These are phyloP conservation scores for Phyllosticta paracitricarpa DNA, from an alignment of 2,329 filamentous ascomycete genomes.

Conservation along the genomic window DNA sequence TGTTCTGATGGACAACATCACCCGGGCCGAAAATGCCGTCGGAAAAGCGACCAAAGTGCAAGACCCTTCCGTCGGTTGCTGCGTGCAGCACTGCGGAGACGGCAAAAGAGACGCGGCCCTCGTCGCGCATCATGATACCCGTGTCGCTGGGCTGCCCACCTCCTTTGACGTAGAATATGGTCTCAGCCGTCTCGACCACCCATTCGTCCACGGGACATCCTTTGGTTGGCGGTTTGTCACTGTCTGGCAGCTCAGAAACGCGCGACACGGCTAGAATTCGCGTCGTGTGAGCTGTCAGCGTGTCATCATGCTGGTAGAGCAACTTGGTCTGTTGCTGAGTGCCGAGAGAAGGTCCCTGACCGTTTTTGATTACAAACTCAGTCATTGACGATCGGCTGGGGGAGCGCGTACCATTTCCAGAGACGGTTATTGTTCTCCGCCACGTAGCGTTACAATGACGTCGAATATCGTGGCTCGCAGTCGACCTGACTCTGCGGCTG, in stretches of 20 bases:
- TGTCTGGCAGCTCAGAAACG: slow-evolving; percentile 41
- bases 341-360: neutral
- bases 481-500: neutral
- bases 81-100: slow-evolving; percentile 42
- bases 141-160: slow-evolving; percentile 63
- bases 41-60: slow-evolving; percentile 55
- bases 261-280: slow-evolving; percentile 39
- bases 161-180: slow-evolving; percentile 68
- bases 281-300: slow-evolving; percentile 35
- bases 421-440: neutral
- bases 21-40: slow-evolving; percentile 30
- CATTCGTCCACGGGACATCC: slow-evolving; percentile 40
- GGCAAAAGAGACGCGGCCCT: slow-evolving; percentile 32
- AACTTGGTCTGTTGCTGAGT: slow-evolving; percentile 1
- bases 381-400: neutral
- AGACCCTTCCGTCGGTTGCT: slow-evolving; percentile 45
- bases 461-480: neutral
- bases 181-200: slow-evolving; percentile 52
- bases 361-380: neutral
- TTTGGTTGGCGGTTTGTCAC: slow-evolving; percentile 50
- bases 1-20: slow-evolving; percentile 42
- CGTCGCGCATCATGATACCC: slow-evolving; percentile 41
- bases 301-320: slow-evolving; percentile 32
- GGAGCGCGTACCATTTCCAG: neutral
- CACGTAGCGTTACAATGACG: neutral